A percentile compares a stretch with the other conserved stretches of the same genome.
Conservation (phyloP, 208 protist genomes). For the Wallacemonas sp. region DNA sequence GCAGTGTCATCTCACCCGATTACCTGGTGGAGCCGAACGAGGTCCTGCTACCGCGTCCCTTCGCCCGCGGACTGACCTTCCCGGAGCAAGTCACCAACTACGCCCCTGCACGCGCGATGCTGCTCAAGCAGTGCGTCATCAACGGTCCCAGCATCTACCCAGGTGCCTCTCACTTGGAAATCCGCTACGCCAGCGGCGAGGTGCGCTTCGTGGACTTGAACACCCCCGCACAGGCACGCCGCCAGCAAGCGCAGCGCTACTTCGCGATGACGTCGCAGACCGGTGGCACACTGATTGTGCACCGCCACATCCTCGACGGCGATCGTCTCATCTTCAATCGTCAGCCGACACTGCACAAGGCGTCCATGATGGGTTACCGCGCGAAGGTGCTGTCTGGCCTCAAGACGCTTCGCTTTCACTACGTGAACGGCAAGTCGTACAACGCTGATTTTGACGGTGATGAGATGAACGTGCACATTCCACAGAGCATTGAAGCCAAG, state of each 20-base stretch:
- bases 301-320: constrained; percentile 97
- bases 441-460: constrained; percentile 99
- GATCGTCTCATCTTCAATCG: constrained; percentile 99
- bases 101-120: constrained; percentile 63
- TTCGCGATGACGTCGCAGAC: constrained; percentile 72
- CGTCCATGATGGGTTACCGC: constrained; percentile 98
- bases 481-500: constrained; percentile 94
- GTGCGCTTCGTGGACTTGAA: constrained; percentile 81
- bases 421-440: constrained; percentile 99
- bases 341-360: constrained; percentile 99
- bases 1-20: constrained; percentile 99
- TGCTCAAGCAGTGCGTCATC: constrained; percentile 95
- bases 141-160: constrained; percentile 98
- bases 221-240: constrained; percentile 65
- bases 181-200: constrained; percentile 68
- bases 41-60: constrained; percentile 92
- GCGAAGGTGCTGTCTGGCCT: constrained; percentile 93
- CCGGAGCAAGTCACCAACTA: constrained; percentile 92
- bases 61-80: constrained; percentile 96
- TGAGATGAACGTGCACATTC: constrained; percentile 99
- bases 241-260: constrained; percentile 75
- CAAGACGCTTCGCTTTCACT: constrained; percentile 99
- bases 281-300: constrained; percentile 85
- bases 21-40: constrained; percentile 96
- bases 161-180: constrained; percentile 97